Base-by-base conservation (phyloP, 2,329 filamentous ascomycete species). In the Colletotrichum gigasporum region DNA sequence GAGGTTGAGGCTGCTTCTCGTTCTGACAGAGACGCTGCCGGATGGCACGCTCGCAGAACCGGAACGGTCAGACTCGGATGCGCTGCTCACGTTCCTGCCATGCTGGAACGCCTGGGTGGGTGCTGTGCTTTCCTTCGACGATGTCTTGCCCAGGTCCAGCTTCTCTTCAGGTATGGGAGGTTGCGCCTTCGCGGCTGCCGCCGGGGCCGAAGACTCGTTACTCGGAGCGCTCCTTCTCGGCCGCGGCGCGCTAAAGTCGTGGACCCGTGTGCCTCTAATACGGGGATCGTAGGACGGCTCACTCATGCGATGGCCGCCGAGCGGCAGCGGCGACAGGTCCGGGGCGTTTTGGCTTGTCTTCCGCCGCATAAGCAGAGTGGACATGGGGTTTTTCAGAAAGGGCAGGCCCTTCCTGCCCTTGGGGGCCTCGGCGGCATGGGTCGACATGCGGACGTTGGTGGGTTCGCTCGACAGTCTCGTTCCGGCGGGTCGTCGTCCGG, bases 181-280 rank as follows among this genome's bases (percentile, higher is more conserved):
- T 11, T 51, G 57, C 24, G 57, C 59, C 35, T 65, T 44, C 22
- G 57, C 60, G 51, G 60, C 26, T 5, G 56, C 10, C 2, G 50
- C 59, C 7, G 51, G 32, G 9, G 24, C 34, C 3, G 61, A 16
- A 6, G 30, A 69, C 56, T 63, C 68, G 61, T 71, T 73, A 48
- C 68, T 76, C 22, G 77, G 74, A 3, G 79, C 67, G 26, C 74
- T 55, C 45, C 75, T 82, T 65, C 78, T 82, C 22, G 80, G 81
- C 51, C 87, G 79, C 2, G 87, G 88, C 0, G 85, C 87, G 70
- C 87, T 90, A 69, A 90, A 91, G 73, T 88, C 89, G 71, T 91
- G 89, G 51, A 90, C 83, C 47, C 83, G 80, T 7, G 85, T 91
- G 50, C 86, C 89, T 70, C 82, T 83, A 67, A 91, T 91, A 9